Evolutionary conservation across 768 basidiomycete genomes (phyloP), one percentile per base, ranked within the genome.

Genomic region (Collybia sordida): DNA sequence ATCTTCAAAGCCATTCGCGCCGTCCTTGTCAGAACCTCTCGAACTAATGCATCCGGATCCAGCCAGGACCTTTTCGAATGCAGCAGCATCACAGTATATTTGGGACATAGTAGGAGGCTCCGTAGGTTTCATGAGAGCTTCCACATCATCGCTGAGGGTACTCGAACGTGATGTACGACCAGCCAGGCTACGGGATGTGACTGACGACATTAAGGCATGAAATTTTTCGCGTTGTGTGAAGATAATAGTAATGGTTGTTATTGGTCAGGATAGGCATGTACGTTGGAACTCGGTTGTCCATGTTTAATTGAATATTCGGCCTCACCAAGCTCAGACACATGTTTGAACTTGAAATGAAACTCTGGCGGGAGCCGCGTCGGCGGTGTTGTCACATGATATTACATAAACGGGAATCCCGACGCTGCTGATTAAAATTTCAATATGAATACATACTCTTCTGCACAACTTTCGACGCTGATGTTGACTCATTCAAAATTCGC

Each of bases 61-160:
- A 14, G 57, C 55, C 4, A 77, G 61, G n/a, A 72, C 56, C 43
- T 67, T 64, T 42, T 69, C 68, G 50, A 67, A 77, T 23, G 66
- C 60, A 8, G 64, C 61, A 3, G 74, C 76, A 28, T 75, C 69
- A 24, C 55, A 61, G 61, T 72, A 72, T 22, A 78, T 67, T 9
- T 56, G 57, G 45, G 68, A 61, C 44, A 75, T 51, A 31, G 64
- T 63, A 4, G 69, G 63, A 14, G 59, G 53, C 23, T 56, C 53
- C 2, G 52, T 39, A 15, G 47, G 22, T 12, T 43, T 34, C 19
- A 58, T 42, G 12, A 56, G 25, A 31, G 51, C 49, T 34, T 45
- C 49, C 3, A 55, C 44, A 42, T 60, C 57, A 18, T 58, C 54
- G 45, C 50, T 58, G 36, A 54, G 44, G 17, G 54, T 39, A 35